Evolutionary conservation across 2,329 filamentous ascomycete species (phyloP), one percentile per base, ranked within the genome.

Genomic region (Aspergillus chevalieri): DNA sequence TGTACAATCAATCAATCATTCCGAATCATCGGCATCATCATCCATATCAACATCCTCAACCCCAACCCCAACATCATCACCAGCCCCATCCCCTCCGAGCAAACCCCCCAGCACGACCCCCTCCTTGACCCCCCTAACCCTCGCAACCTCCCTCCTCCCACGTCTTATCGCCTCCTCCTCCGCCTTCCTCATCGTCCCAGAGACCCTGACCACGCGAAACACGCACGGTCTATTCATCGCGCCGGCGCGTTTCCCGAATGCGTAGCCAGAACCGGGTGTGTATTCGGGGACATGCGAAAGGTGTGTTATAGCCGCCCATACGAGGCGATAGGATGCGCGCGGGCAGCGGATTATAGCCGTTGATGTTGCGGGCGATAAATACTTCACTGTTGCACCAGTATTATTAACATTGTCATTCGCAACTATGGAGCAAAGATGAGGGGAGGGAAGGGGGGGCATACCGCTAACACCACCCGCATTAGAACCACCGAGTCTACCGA

Each of bases 331-430:
- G 57, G 95, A 85, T 14, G 84, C 83, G 50, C 93, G 84, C 3
- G 88, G 83, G 56, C 91, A 89, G 54, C 87, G 83, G 36, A 98
- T 77, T 52, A 98, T 98, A 48, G 92, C 89, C 1, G 92, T 98
- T 5, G 89, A 95, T 0, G 93, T 98, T n/a, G 90, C 87, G 3
- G 84, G 78, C 1, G 90, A 95, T 46, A 94, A 78, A 68, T 98
- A 98, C 75, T 95, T 95, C 47, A 98, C 89, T 92, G 56, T 49
- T 49, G 14, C 44, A 17, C 2, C 14, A 6, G 8, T 10, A 30
- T 2, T 12, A 19, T 52, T 46, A 52, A 33, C 44, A 28, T 36
- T 17, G 4, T 10, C 26, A 4, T 28, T 28, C 26, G 26, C 24
- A 8, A 26, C 24, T 3, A 26, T 7, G 22, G 38, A 45, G 24